Evolutionary conservation across 75 land plant species (phyloP), one percentile per base, ranked within the genome.

Genomic region (Pinus albicaulis): DNA sequence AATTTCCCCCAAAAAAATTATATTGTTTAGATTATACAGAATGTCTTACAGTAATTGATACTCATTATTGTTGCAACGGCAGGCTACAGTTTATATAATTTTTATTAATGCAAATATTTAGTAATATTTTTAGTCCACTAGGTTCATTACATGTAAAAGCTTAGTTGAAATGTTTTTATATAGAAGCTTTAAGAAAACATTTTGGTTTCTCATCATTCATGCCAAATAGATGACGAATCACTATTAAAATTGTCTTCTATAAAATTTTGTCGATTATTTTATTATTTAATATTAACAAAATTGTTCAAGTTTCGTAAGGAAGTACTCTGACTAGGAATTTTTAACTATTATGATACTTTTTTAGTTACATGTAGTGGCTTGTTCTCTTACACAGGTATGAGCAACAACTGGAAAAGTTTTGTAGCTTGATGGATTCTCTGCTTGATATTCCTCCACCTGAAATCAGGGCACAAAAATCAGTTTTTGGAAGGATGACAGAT

Each of bases 381-480:
- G 56, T 48, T 70, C 7, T 57, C 11, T 15, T 17, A 7, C 64
- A 28, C 71, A 94, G 95, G 75, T 96, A 96, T 79, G 98, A 94
- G 76, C 69, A 76, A 75, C 89, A 89, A 82, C 87, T 96, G 20
- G 80, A 85, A 80, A 88, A 82, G 64, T 96, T 92, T 80, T 86
- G 90, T 73, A 58, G 80, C 72, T 81, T 96, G 36, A 86, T 96
- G 86, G 93, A 92, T 73, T 84, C 86, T 28, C 78, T 94, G 65
- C 69, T 96, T 64, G 98, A 96, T 86, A 83, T 91, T n/a, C 81
- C 80, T 57, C 76, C 99, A 38, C 99, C 99, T 31, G 99, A 96
- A 80, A 61, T 69, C 19, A 74, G 81, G 77, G 87, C 23, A 34
- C 86, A 80, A 26, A 36, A 5, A 41, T 57, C 71, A 59, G 84